Conservation (phyloP, 768 basidiomycete species). For the Phlebiopsis gigantea region DNA sequence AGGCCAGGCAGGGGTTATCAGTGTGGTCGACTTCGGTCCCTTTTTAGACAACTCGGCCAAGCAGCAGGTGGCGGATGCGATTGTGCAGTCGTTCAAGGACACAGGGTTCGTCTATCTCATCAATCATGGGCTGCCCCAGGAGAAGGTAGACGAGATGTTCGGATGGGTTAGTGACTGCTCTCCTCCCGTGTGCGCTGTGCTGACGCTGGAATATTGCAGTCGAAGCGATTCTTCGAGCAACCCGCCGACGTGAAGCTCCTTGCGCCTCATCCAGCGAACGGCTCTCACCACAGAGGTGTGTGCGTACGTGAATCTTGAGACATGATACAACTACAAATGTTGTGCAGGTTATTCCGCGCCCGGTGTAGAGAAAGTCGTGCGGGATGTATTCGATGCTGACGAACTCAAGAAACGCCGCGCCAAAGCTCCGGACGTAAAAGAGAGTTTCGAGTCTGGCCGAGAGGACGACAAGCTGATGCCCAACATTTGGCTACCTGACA, state of each 20-base stretch:
- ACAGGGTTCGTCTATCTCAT: constrained; percentile 20
- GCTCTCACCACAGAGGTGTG: constrained; percentile 29
- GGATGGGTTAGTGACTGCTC: constrained; percentile 22
- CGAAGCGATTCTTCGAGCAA: constrained; percentile 22
- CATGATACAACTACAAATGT: not conserved
- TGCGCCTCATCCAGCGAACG: constrained; percentile 31
- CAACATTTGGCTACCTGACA: constrained; percentile 55
- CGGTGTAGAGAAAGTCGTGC: constrained; percentile 27
- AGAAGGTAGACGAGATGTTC: constrained; percentile 27
- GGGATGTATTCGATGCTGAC: constrained; percentile 28
- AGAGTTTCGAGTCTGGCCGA: constrained; percentile 51
- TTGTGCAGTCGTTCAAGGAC: constrained; percentile 39
- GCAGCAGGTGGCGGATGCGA: constrained; percentile 33
- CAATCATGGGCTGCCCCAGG: constrained; percentile 31
- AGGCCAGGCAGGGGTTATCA: constrained; percentile 17
- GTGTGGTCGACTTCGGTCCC: constrained; percentile 37
- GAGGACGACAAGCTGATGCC: constrained; percentile 42
- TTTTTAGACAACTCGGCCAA: constrained; percentile 38
- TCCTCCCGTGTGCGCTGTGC: not conserved
- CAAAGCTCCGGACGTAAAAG: constrained; percentile 38
- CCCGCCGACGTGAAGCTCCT: constrained; percentile 27
- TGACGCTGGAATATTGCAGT: not conserved
- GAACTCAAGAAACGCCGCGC: constrained; percentile 26
- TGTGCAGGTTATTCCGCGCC: constrained; percentile 29
- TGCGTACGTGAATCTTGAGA: not conserved